These are phyloP conservation scores for Amaranthus cruentus DNA, from an alignment of 148 eudicot species.

Conservation along the genomic window DNA sequence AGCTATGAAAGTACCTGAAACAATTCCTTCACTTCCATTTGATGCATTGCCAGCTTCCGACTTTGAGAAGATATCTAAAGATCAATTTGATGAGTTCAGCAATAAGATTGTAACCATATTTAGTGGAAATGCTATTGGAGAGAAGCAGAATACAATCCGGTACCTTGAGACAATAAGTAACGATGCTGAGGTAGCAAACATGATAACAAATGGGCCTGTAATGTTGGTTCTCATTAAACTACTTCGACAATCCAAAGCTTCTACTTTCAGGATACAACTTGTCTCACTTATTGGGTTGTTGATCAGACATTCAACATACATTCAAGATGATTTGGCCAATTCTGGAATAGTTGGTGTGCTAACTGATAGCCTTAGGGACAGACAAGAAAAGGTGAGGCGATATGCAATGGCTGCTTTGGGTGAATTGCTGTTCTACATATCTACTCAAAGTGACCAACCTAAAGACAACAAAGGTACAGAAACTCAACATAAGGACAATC, in stretches of 20 bases:
- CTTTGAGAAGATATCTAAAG: conserved; percentile 68
- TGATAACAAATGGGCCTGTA: conserved; percentile 80
- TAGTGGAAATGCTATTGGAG: conserved; percentile 54
- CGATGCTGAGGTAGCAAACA: conserved; percentile 79
- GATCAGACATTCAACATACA: conserved; percentile 80
- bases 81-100: conserved; percentile 57
- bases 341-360: conserved; percentile 79
- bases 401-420: conserved; percentile 99
- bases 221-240: conserved; percentile 74
- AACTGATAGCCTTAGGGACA: conserved; percentile 82
- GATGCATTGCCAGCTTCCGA: conserved; percentile 61
- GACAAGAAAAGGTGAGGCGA: conserved; percentile 95
- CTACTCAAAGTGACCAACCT: conserved; percentile 72
- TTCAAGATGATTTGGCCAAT: conserved; percentile 76
- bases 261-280: conserved; percentile 78
- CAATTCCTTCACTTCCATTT: conserved; percentile 62
- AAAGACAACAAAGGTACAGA: conserved; percentile 54
- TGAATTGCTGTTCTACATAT: conserved; percentile 85
- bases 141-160: conserved; percentile 78
- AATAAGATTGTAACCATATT: conserved; percentile 43
- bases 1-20: conserved; percentile 58
- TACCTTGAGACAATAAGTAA: conserved; percentile 85
- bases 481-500: conserved; percentile 64
- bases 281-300: conserved; percentile 80
- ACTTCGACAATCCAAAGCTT: conserved; percentile 86